phyloP scores from a whole-genome alignment of 306 rosid genomes.

The Cucurbita argyrosperma region DNA sequence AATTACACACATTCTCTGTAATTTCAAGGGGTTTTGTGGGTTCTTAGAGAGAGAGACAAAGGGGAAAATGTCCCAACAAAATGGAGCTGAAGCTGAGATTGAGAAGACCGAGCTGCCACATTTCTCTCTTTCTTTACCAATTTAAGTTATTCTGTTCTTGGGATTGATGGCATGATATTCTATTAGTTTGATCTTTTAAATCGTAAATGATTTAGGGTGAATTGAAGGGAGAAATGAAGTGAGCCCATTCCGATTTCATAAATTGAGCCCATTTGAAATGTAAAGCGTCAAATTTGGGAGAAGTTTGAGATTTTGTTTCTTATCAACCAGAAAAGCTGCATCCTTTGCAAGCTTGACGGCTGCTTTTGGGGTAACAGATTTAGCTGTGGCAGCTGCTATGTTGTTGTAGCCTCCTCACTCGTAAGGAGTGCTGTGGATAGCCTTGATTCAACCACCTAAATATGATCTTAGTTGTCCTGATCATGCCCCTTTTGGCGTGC shows the following conservation, averaged over 20 bases:
- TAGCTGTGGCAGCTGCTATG: slow-evolving; percentile 81
- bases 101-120: neutral
- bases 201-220: neutral
- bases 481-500: too few relatives aligned
- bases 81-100: neutral
- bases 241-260: slow-evolving; percentile 29
- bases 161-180: neutral
- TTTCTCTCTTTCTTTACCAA: neutral
- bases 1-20: too few relatives aligned
- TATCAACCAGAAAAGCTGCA: slow-evolving; percentile 41
- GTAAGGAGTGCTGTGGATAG: slow-evolving; percentile 53
- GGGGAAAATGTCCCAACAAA: neutral
- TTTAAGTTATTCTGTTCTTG: neutral
- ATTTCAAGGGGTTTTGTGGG: too few relatives aligned
- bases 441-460: slow-evolving; percentile 34
- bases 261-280: slow-evolving; percentile 46
- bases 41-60: too few relatives aligned
- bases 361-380: slow-evolving; percentile 85
- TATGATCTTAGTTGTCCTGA: slow-evolving; percentile 27
- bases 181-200: neutral
- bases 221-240: neutral
- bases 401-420: slow-evolving; percentile 68
- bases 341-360: slow-evolving; percentile 79
- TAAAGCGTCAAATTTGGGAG: slow-evolving; percentile 24
- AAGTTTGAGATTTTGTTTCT: slow-evolving; percentile 12